Percentiles rank a stretch among this genome's conserved stretches.
Conservation (phyloP, 2,329 filamentous ascomycete genomes). For the Arthrobotrys iridis region DNA sequence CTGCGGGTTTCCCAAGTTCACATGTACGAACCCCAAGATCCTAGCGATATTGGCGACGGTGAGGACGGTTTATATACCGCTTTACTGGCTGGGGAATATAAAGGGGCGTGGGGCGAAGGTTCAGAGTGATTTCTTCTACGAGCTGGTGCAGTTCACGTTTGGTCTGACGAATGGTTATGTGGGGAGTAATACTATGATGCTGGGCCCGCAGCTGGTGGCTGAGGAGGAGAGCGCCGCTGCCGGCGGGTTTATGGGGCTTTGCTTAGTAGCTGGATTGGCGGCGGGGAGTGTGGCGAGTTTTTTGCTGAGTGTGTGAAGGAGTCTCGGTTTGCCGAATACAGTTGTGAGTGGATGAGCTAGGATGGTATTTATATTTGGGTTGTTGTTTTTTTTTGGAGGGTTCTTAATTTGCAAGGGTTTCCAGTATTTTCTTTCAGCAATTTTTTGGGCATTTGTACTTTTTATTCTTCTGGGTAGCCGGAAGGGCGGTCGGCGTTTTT, state of each 20-base stretch:
- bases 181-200: slow-evolving; percentile 90
- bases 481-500: slow-evolving; percentile 20
- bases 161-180: slow-evolving; percentile 88
- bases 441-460: background rate
- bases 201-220: slow-evolving; percentile 80
- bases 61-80: slow-evolving; percentile 77
- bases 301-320: slow-evolving; percentile 26
- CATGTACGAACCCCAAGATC: slow-evolving; percentile 69
- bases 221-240: slow-evolving; percentile 85
- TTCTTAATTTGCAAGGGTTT: slow-evolving; percentile 9
- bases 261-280: slow-evolving; percentile 49
- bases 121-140: slow-evolving; percentile 85
- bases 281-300: slow-evolving; percentile 42
- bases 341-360: background rate
- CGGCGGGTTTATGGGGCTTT: slow-evolving; percentile 85
- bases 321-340: background rate
- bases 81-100: slow-evolving; percentile 92
- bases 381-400: background rate
- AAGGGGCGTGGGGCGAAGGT: slow-evolving; percentile 77
- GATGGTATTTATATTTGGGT: background rate
- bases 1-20: slow-evolving; percentile 54
- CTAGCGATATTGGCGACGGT: slow-evolving; percentile 70
- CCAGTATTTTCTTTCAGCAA: background rate
- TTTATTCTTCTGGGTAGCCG: background rate
- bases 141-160: slow-evolving; percentile 81